Evolutionary conservation across 139 green algal species (phyloP), one percentile per base, ranked within the genome.

Genomic region (Zygnema cylindricum): DNA sequence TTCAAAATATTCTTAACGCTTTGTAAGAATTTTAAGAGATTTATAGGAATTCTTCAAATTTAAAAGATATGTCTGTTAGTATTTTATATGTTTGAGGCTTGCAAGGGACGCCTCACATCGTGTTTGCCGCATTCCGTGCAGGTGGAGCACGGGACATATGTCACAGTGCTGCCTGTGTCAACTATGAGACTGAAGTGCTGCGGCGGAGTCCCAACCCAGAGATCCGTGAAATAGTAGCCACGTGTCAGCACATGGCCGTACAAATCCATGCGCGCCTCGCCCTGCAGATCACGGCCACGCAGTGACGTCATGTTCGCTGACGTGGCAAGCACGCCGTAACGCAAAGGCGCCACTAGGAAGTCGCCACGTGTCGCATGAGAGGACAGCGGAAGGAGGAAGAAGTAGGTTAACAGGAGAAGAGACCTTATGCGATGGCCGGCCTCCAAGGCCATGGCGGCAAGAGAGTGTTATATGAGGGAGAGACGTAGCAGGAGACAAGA

Each of bases 101-200:
- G 49, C 38, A 79, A 16, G 40, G 86, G 25, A 39, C 3, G 30
- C 41, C 81, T 32, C 32, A 91, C 94, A 40, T 81, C n/a, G 16
- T 85, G 69, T 55, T 85, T 71, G 23, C 91, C 91, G 82, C 91
- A 93, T 33, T 91, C 49, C 16, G 40, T 89, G 88, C 96, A 98
- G 33, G 79, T 92, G 22, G 91, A 84, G 90, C 97, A 99, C 0
- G 96, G 95, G 23, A 99, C 94, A 92, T 98, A 98, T 0, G 95
- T 98, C 55, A 98, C 95, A 0, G 96, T 98, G 91, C 93, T 96
- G 43, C 97, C 97, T 0, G 97, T 99, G 94, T 99, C 97, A 16
- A 98, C 96, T 83, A 99, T 99, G 2, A 98, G 93, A 1, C 92
- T 91, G 87, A 98, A 98, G 1, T 86, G 82, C 23, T 92, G 89